phyloP scores from a whole-genome alignment of 2,329 filamentous ascomycete genomes.

The Aurifilum marmelostoma region DNA sequence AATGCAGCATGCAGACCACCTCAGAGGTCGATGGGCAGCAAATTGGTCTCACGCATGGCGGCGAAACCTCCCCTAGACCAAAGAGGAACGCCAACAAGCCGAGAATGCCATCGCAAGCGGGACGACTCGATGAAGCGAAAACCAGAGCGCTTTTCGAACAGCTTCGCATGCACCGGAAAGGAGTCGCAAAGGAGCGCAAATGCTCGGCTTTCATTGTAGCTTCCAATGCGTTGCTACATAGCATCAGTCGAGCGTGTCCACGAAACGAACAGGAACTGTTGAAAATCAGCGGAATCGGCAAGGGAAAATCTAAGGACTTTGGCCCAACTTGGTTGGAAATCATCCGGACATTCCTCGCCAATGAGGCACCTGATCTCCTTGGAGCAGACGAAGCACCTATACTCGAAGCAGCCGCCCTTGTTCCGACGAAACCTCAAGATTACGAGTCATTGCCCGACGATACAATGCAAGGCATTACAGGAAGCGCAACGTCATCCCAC shows the following conservation, averaged over 20 bases:
- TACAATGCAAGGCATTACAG: neutral
- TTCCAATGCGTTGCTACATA: conserved; percentile 10
- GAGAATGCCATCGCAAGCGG: neutral
- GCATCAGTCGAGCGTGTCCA: conserved; percentile 16
- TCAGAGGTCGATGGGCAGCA: neutral
- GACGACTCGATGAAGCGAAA: neutral
- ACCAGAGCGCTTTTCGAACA: conserved; percentile 14
- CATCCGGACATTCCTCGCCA: conserved; percentile 6
- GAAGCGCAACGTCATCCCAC: neutral
- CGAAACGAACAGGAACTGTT: conserved; percentile 11
- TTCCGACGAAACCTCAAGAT: neutral
- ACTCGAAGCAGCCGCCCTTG: neutral
- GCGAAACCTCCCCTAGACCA: neutral
- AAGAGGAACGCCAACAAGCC: neutral
- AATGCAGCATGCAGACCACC: neutral
- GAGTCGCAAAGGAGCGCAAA: conserved; percentile 13
- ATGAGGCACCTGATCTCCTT: neutral
- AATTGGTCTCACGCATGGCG: neutral
- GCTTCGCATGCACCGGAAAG: conserved; percentile 15
- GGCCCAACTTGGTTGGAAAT: conserved; percentile 24
- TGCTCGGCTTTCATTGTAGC: conserved; percentile 18
- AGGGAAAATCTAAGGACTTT: conserved; percentile 6
- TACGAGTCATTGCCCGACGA: neutral
- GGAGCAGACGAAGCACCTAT: neutral
- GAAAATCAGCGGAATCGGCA: conserved; percentile 17